Evolutionary conservation across 768 basidiomycete species (phyloP), one percentile per base, ranked within the genome.

Genomic region (Tremella yokohamensis): DNA sequence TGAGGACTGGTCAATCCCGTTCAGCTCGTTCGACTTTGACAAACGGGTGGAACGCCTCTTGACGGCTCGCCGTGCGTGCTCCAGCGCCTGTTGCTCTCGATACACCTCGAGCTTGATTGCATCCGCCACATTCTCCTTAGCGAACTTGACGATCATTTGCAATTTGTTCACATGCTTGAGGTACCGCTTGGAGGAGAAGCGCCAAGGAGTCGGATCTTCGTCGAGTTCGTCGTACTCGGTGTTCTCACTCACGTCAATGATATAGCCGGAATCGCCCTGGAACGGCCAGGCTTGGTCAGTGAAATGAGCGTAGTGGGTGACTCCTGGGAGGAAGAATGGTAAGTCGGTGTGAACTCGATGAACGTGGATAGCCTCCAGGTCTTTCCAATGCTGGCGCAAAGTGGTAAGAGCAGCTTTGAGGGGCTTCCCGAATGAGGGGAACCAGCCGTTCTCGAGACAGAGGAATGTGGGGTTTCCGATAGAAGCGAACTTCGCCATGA

Each of bases 301-400:
- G n/a, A n/a, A 45, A 22, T 45, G 42, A 45, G 42, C 42, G n/a
- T 45, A 22, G 22, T 45, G 42, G 22, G 22, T n/a, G 6, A 45
- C 42, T 4, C 42, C 42, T 6, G 42, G 42, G 42, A 45, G 42
- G 22, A 45, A 45, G 42, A 45, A 45, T 6, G 42, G 42, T 6
- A 45, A 16, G 22, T 45, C 42, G n/a, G 7, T 8, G 22, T n/a
- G 22, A 15, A 45, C 42, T 45, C 22, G 42, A 16, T 45, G 42
- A 15, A 45, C n/a, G 15, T 45, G n/a, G n/a, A 45, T 16, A 16
- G n/a, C 22, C 22, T 45, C 42, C 42, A 45, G 22, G 6, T 15
- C 8, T 4, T 8, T 18, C 42, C 42, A 45, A 16, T 15, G 42
- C 42, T 45, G 42, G 15, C 42, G 42, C 42, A 45, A 45, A 45